Conservation (phyloP, 1,284 basidiomycete genomes). For the Meripilus lineatus region DNA sequence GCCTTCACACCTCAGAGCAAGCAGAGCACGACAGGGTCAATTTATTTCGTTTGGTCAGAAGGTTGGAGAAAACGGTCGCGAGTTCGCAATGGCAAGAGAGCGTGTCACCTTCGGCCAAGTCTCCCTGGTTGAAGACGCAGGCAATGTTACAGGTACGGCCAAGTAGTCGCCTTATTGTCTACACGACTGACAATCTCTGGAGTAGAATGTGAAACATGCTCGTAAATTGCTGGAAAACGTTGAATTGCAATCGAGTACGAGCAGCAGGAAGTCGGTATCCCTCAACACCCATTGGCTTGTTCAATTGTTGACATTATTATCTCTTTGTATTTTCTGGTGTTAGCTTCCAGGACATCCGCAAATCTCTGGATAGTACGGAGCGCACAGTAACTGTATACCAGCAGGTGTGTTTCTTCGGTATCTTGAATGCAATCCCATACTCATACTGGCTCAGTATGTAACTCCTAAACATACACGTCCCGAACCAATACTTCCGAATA, state of each 20-base stretch:
- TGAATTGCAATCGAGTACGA: conserved; percentile 37
- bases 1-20: conserved; percentile 34
- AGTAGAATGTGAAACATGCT: conserved; percentile 63
- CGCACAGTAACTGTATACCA: conserved; percentile 40
- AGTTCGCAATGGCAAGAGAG: conserved; percentile 44
- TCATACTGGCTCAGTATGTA: conserved; percentile 26
- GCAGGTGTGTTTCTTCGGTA: conserved; percentile 35
- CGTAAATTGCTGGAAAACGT: conserved; percentile 53
- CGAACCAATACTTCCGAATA: conserved; percentile 28
- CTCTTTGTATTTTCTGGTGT: conserved; percentile 7
- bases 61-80: conserved; percentile 53
- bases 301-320: conserved; percentile 1
- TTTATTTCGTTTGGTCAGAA: conserved; percentile 52
- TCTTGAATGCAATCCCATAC: neutral
- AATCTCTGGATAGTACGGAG: conserved; percentile 51
- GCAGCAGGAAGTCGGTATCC: conserved; percentile 36
- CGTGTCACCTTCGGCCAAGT: conserved; percentile 19
- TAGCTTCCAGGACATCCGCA: conserved; percentile 38
- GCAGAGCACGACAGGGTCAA: conserved; percentile 63
- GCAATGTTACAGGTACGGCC: conserved; percentile 50
- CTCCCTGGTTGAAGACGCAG: conserved; percentile 54
- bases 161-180: neutral
- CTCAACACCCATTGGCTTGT: too few species aligned
- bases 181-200: neutral
- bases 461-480: conserved; percentile 35